Conservation (phyloP, 2,329 filamentous ascomycete genomes). For the Tolypocladium paradoxum region DNA sequence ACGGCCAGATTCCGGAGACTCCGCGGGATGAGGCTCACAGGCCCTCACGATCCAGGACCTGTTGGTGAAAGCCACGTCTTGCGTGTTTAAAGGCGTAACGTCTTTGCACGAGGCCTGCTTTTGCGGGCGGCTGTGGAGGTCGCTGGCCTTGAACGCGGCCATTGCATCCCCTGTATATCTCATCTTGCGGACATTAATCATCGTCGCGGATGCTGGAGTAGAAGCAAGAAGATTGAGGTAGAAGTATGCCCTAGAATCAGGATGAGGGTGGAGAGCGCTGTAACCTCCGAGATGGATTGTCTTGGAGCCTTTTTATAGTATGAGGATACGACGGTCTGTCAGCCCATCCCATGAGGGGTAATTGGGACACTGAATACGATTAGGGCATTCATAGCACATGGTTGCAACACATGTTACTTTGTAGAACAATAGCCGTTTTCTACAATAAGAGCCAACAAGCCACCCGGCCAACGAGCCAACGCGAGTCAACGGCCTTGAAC, state of each 20-base stretch:
- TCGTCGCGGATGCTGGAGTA: background rate
- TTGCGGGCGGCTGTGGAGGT: background rate
- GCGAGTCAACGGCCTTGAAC: too few species aligned
- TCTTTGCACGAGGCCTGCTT: background rate
- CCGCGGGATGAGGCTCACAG: background rate
- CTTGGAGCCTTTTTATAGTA: background rate
- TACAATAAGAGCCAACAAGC: background rate
- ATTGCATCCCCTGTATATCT: background rate
- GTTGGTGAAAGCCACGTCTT: background rate
- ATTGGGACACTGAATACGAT: background rate
- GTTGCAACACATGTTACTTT: too few species aligned
- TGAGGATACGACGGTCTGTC: background rate
- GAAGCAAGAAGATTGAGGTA: background rate
- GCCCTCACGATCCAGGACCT: background rate
- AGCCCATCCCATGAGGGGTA: background rate
- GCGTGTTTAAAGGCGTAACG: background rate
- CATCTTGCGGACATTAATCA: slow-evolving; percentile 1
- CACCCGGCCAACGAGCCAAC: too few species aligned
- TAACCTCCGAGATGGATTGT: too few species aligned
- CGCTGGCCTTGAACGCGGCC: background rate
- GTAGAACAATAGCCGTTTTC: background rate
- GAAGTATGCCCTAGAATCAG: background rate
- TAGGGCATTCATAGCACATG: background rate
- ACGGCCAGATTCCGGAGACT: background rate
- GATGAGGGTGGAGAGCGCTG: too few species aligned